Base-by-base conservation (phyloP, 192 early-diverging fungal genomes). In the Rhizophlyctis rosea region DNA sequence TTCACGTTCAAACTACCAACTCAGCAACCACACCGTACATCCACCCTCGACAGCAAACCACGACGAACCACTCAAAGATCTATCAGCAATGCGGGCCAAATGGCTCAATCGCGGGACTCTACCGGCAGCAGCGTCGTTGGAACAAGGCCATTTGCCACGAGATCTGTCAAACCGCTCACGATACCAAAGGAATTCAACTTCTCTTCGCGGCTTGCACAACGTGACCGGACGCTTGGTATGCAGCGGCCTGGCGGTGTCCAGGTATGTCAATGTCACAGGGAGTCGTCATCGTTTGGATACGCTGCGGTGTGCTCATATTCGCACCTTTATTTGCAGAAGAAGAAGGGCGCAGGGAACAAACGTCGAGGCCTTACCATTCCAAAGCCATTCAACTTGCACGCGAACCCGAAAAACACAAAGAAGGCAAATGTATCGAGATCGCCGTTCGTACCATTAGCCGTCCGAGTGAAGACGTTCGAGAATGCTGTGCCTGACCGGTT, bases 311-410 rank as follows among this genome's bases (percentile, higher is more conserved):
- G n/a, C n/a, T n/a, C n/a, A n/a, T n/a, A n/a, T n/a, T n/a, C n/a
- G n/a, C n/a, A n/a, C n/a, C n/a, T n/a, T n/a, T n/a, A n/a, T n/a
- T n/a, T n/a, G 23, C 34, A 70, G 53, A 72, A 72, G 34, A 70
- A 70, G 52, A 70, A 24, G 28, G 48, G 11, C 3, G 21, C 36
- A 1, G 50, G 61, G 62, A 57, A 29, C 28, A 67, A 66, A 57
- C 65, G 34, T 21, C 21, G 35, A 50, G 75, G 72, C n/a, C 44
- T 79, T 51, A 81, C 80, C 3, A 59, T 79, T 36, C 80, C 80
- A 9, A 76, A 75, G 51, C 80, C 80, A 30, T 81, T 81, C 71
- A 64, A 72, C 24, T 71, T 81, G 28, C 74, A 71, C 25, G 61
- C 29, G 3, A 52, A 68, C 30, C 59, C 50, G 13, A 61, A 39